Conservation (phyloP, 441 rosid species). For the Pelargonium australe region DNA sequence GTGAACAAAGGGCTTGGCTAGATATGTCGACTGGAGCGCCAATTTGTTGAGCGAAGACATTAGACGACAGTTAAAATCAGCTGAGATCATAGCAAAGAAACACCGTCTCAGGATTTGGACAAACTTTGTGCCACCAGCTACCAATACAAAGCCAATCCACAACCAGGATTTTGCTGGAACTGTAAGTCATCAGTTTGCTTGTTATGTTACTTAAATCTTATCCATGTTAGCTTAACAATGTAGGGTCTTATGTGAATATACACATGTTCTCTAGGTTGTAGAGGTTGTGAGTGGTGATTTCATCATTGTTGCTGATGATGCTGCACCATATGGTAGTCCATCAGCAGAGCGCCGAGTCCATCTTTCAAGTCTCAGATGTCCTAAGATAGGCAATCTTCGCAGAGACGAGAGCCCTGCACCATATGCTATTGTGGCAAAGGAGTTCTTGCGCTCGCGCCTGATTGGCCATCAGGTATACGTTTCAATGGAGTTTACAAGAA, state of each 20-base stretch:
- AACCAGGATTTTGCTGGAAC: neutral
- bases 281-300: conserved; percentile 98
- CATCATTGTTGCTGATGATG: conserved; percentile 82
- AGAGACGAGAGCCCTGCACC: conserved; percentile 82
- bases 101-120: neutral
- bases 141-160: neutral
- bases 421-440: conserved; percentile 85
- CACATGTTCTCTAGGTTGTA: conserved; percentile 53
- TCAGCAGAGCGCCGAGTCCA: conserved; percentile 84
- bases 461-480: conserved; percentile 79
- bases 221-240: too few species aligned
- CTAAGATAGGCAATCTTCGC: conserved; percentile 88
- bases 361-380: conserved; percentile 87
- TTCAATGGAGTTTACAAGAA: conserved; percentile 92
- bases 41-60: neutral
- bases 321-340: conserved; percentile 77
- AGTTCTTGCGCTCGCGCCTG: conserved; percentile 67
- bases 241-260: too few species aligned
- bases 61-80: neutral
- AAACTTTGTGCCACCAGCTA: neutral
- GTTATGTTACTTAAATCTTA: neutral
- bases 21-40: neutral
- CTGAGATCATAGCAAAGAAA: conserved; percentile 4
- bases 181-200: neutral
- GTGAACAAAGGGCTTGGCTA: neutral